A percentile compares a stretch with the other conserved stretches of the same genome.
These are phyloP conservation scores for Arabidopsis hybrid DNA, from an alignment of 441 rosid species.

Conservation along the genomic window DNA sequence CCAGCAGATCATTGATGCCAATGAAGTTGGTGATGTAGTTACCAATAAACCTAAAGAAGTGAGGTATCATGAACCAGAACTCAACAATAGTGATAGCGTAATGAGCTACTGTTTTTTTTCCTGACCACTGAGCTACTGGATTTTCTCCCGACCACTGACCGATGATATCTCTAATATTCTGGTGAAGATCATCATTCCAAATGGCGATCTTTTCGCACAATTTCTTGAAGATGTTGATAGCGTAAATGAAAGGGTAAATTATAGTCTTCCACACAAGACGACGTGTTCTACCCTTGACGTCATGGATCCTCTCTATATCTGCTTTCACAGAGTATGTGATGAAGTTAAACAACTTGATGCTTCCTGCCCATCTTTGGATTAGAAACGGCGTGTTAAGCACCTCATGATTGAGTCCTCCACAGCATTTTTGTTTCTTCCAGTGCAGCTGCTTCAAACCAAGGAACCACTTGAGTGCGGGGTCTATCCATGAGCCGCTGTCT, in stretches of 20 bases:
- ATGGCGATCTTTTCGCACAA: background rate
- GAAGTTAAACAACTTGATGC: conserved; percentile 40
- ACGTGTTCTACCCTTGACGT: background rate
- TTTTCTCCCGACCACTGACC: background rate
- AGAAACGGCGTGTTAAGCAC: conserved; percentile 35
- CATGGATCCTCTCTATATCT: conserved; percentile 31
- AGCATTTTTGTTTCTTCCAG: conserved; percentile 32
- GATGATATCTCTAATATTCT: background rate
- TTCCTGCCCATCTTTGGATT: conserved; percentile 50
- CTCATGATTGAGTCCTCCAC: background rate
- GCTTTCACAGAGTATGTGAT: conserved; percentile 42
- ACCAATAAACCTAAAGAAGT: background rate
- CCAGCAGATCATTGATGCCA: conserved; percentile 43
- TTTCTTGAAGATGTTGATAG: background rate
- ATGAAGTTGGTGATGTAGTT: conserved; percentile 4
- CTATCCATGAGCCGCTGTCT: background rate
- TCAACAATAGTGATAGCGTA: background rate
- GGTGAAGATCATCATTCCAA: background rate
- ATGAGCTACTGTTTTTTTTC: background rate
- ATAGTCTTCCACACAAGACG: background rate
- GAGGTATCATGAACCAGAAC: conserved; percentile 3
- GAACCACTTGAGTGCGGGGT: conserved; percentile 2
- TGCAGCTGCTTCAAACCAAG: conserved; percentile 28
- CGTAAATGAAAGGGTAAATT: background rate
- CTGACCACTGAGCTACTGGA: no score